Evolutionary conservation across 1,139 yeast species (phyloP).

Genomic region (Saccharomyces hybrid): DNA sequence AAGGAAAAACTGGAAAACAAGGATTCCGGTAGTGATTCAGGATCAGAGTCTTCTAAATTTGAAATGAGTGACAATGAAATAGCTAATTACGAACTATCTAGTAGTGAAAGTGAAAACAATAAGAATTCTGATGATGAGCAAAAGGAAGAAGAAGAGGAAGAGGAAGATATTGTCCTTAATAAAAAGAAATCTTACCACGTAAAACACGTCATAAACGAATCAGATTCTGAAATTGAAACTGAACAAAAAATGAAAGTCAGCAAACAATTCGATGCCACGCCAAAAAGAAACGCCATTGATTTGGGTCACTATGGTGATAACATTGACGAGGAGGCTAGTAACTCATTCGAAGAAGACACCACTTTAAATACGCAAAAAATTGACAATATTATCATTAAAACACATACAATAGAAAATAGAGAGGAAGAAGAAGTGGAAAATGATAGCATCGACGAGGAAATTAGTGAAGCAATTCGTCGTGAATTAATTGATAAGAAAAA

Average conservation of each 20-base stretch:
- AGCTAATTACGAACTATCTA: slow-evolving; percentile 23
- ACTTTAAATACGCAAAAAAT: background rate
- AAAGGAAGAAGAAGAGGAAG: slow-evolving; percentile 5
- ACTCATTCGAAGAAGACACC: background rate
- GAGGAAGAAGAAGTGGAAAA: slow-evolving; percentile 7
- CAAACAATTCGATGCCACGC: background rate
- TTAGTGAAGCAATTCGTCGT: slow-evolving; percentile 5
- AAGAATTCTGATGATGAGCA: slow-evolving; percentile 11
- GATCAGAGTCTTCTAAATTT: slow-evolving; percentile 21
- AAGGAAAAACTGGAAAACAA: slow-evolving; percentile 33
- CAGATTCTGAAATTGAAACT: slow-evolving; percentile 12
- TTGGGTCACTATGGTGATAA: slow-evolving; percentile 34
- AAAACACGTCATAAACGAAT: background rate
- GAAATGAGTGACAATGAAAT: slow-evolving; percentile 29
- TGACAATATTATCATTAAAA: background rate
- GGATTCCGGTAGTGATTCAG: slow-evolving; percentile 9
- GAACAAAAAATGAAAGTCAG: slow-evolving; percentile 1
- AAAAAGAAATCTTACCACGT: background rate
- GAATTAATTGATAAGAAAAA: slow-evolving; percentile 5
- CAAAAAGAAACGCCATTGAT: slow-evolving; percentile 21
- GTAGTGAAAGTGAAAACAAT: slow-evolving; percentile 18
- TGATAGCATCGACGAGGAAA: slow-evolving; percentile 9
- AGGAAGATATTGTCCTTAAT: slow-evolving; percentile 5
- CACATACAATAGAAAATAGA: slow-evolving; percentile 3
- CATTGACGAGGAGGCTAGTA: slow-evolving; percentile 10